Evolutionary conservation across 164 flowering plant species (phyloP).

Genomic region (Vitis rupestris): DNA sequence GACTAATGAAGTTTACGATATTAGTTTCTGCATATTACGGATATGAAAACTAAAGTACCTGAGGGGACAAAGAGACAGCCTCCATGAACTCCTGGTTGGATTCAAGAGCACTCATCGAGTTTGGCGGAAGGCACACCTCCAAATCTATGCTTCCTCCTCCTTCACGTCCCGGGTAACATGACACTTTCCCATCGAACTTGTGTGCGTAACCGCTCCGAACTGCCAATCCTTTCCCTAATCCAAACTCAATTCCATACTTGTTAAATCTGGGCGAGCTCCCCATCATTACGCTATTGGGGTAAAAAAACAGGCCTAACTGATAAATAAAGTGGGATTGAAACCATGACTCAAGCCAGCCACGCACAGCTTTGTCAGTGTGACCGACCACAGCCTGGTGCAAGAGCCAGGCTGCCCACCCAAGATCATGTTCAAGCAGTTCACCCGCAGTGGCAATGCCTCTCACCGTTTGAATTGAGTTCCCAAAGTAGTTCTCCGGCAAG

Average conservation of each 20-base stretch:
- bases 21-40: no score
- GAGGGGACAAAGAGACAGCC: no score
- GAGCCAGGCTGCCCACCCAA: constrained; percentile 49
- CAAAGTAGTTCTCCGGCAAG: constrained; percentile 41
- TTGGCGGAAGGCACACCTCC: constrained; percentile 4
- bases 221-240: constrained; percentile 8
- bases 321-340: constrained; percentile 21
- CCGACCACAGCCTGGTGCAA: constrained; percentile 31
- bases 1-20: no score
- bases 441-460: constrained; percentile 25
- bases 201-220: constrained; percentile 7
- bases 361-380: constrained; percentile 22
- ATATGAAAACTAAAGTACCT: no score
- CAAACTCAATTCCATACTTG: constrained; percentile 12
- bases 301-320: constrained; percentile 18
- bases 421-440: constrained; percentile 29
- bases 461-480: constrained; percentile 31
- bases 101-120: constrained; percentile 5
- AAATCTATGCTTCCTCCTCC: constrained; percentile 12
- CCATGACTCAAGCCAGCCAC: constrained; percentile 21
- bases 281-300: constrained; percentile 12
- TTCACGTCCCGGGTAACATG: constrained; percentile 1
- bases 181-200: constrained; percentile 10
- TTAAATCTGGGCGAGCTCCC: constrained; percentile 8
- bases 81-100: background rate